Evolutionary conservation across 2,329 filamentous ascomycete genomes (phyloP).

Genomic region (Bertia moriformis): DNA sequence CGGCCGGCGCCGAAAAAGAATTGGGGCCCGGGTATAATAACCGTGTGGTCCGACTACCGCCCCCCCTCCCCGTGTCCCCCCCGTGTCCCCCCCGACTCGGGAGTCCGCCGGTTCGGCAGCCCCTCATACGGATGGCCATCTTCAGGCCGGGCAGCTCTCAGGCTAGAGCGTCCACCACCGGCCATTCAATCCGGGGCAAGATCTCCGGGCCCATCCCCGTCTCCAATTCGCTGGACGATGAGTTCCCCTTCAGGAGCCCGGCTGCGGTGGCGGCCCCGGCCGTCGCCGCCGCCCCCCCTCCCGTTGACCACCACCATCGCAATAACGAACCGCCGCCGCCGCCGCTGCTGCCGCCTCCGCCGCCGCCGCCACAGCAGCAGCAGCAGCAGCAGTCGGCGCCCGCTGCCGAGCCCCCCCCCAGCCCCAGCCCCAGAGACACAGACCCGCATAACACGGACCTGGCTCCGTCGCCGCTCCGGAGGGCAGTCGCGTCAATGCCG

Average conservation of each 20-base stretch:
- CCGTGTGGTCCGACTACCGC: too few relatives aligned
- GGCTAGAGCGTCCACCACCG: slow-evolving; percentile 22
- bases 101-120: too few relatives aligned
- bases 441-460: slow-evolving; percentile 5
- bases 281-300: slow-evolving; percentile 17
- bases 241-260: slow-evolving; percentile 34
- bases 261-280: slow-evolving; percentile 20
- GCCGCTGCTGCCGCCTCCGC: too few relatives aligned
- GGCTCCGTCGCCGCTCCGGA: slow-evolving; percentile 8
- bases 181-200: slow-evolving; percentile 36
- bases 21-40: too few relatives aligned
- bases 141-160: slow-evolving; percentile 7
- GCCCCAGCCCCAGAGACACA: background rate
- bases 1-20: too few relatives aligned
- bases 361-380: too few relatives aligned
- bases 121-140: too few relatives aligned
- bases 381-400: slow-evolving; percentile 2
- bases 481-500: slow-evolving; percentile 25
- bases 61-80: background rate
- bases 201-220: slow-evolving; percentile 50
- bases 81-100: too few relatives aligned
- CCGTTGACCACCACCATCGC: too few relatives aligned
- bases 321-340: too few relatives aligned
- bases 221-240: slow-evolving; percentile 28
- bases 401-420: background rate